Evolutionary conservation across 306 rosid species (phyloP), one percentile per base, ranked within the genome.

Genomic region (Trichosanthes cucumerina): DNA sequence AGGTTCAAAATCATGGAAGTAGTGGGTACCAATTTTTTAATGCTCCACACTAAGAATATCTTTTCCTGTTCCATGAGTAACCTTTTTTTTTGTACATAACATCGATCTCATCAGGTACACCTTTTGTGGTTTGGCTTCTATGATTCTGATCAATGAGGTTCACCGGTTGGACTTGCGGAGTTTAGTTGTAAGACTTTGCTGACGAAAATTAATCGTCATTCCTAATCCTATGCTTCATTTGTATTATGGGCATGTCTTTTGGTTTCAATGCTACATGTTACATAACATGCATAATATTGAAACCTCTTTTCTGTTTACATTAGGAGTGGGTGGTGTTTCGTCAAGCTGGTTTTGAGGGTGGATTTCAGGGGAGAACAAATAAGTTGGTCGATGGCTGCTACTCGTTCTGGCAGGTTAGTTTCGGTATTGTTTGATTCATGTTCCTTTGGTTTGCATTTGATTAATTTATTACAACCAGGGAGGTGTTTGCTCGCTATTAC

Each of bases 291-390:
- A 9, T 69, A 11, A 21, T 41, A n/a, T 69, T 69, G 77, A 16
- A 26, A 71, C 19, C 58, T 16, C 53, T 34, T 33, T 54, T 7
- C 2, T 75, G 26, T n/a, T 80, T 82, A 78, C 79, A 52, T 79
- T 71, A 94, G 98, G 95, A 90, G 46, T 94, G 98, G 98, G 90
- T 84, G 80, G 96, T 90, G 72, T 90, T 88, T 79, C 90, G 97
- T 65, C 98, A 94, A 84, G 95, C 75, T 78, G 81, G 97, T 80
- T 87, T 50, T 75, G 98, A 94, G 87, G 82, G 87, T 62, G 97
- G 98, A 81, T 94, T 94, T 82, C 98, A 94, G 86, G 98, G 98
- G 78, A 89, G 98, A 84, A 94, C 98, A 36, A 94, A 94, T 90
- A 92, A 94, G 85, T 78, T 94, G 88, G 96, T 94, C 31, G 98